Base-by-base conservation (phyloP, 2,329 filamentous ascomycete genomes). In the Cryphonectria japonica region DNA sequence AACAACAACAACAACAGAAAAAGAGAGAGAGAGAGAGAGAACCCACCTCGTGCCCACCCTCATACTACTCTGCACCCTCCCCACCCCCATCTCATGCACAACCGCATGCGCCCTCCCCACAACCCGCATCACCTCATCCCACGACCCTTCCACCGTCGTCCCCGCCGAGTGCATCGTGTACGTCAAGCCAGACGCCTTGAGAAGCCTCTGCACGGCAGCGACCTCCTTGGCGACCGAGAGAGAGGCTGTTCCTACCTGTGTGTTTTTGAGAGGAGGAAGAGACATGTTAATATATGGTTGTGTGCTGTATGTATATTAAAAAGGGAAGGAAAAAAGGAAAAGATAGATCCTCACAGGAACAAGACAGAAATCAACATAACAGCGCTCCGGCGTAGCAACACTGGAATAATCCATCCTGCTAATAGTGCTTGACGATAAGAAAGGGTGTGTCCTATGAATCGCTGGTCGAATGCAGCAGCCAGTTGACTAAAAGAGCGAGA, bases 161-260 rank as follows among this genome's bases (percentile, higher is more conserved):
- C 95, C 96, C 2, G 94, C 95, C 37, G 93, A 95, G 82, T 98
- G 95, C 93, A 98, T 96, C 63, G 88, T 90, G 79, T 95, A 95
- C 74, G 89, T 91, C 73, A 98, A 81, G 1, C 94, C 94, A 76
- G 92, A 96, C 68, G 88, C 89, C 81, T 92, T 90, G 76, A 99
- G 87, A 50, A 98, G 86, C 70, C 91, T 89, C 83, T 98, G 95
- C 52, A 98, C 94, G 74, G 92, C 91, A 46, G 95, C 95, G 41
- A 99, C 90, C 79, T 98, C 93, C 75, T 91, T 89, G 5, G 93
- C 92, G 22, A 95, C 92, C 1, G 93, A 94, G 67, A 89, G 86
- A 57, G 82, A 90, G 65, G 89, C 90, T 26, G 95, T 97, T 73
- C 96, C 95, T 73, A 98, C 87, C 91, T 93, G 68, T 41, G 13